A percentile compares a stretch with the other conserved stretches of the same genome.
Conservation (phyloP, 352 stramenopile species). For the Globisporangium irregulare region DNA sequence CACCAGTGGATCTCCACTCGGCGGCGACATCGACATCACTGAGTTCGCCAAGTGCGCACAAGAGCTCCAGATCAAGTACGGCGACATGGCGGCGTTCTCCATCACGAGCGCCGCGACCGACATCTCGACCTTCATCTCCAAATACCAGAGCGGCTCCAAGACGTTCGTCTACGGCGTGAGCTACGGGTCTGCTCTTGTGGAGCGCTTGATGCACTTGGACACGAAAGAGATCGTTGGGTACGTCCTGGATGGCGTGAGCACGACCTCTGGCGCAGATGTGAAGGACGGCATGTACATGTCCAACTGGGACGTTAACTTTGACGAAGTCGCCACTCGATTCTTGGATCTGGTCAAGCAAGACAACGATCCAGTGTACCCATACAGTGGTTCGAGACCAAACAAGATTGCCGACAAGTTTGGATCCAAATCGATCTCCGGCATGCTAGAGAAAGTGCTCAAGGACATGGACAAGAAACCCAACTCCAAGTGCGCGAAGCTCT, state of each 20-base stretch:
- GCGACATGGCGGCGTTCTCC: slow-evolving; percentile 40
- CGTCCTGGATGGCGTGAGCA: slow-evolving; percentile 41
- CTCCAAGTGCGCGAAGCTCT: slow-evolving; percentile 22
- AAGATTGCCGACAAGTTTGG: background rate
- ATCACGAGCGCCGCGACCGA: slow-evolving; percentile 7
- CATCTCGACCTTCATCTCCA: slow-evolving; percentile 4
- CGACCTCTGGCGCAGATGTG: slow-evolving; percentile 28
- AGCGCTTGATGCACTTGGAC: slow-evolving; percentile 44
- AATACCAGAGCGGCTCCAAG: slow-evolving; percentile 15
- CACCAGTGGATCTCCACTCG: slow-evolving; percentile 30
- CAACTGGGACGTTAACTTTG: slow-evolving; percentile 36
- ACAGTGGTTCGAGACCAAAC: background rate
- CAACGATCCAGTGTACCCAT: background rate
- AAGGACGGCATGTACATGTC: slow-evolving; percentile 34
- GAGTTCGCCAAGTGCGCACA: slow-evolving; percentile 36
- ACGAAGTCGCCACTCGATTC: slow-evolving; percentile 32
- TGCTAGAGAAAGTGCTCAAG: slow-evolving; percentile 24
- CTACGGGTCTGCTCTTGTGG: slow-evolving; percentile 44
- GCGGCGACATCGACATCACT: slow-evolving; percentile 16
- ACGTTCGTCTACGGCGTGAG: slow-evolving; percentile 15
- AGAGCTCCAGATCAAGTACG: slow-evolving; percentile 36
- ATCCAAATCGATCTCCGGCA: background rate
- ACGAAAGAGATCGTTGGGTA: slow-evolving; percentile 41
- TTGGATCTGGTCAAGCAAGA: slow-evolving; percentile 22
- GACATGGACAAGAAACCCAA: slow-evolving; percentile 25